These are phyloP conservation scores for Coemansia sp. DNA, from an alignment of 192 early-diverging fungal genomes.

Conservation along the genomic window DNA sequence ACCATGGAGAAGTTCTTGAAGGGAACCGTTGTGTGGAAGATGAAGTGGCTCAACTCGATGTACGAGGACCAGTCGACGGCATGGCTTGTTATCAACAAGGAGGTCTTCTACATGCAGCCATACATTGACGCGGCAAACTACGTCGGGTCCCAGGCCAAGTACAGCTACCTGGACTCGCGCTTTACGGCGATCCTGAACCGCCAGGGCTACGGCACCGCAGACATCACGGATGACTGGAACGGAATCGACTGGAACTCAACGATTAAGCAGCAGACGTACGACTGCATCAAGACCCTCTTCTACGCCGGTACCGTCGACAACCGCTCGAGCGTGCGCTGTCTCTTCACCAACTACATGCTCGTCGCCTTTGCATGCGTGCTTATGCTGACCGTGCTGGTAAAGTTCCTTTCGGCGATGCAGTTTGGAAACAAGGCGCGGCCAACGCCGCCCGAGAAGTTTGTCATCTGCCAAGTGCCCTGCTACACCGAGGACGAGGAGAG, in stretches of 20 bases:
- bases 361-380: slow-evolving; percentile 73
- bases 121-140: slow-evolving; percentile 48
- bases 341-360: slow-evolving; percentile 84
- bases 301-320: slow-evolving; percentile 81
- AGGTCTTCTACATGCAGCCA: slow-evolving; percentile 66
- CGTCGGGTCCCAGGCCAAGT: slow-evolving; percentile 33
- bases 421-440: slow-evolving; percentile 67
- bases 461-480: slow-evolving; percentile 94
- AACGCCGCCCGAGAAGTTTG: slow-evolving; percentile 90
- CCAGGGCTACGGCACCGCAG: slow-evolving; percentile 53
- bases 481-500: slow-evolving; percentile 93
- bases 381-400: slow-evolving; percentile 74
- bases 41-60: slow-evolving; percentile 56
- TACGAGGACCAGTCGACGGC: slow-evolving; percentile 49
- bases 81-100: slow-evolving; percentile 61
- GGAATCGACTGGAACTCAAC: slow-evolving; percentile 33
- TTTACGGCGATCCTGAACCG: slow-evolving; percentile 35
- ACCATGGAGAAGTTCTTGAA: slow-evolving; percentile 51
- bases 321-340: slow-evolving; percentile 69
- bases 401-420: slow-evolving; percentile 78
- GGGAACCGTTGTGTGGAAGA: slow-evolving; percentile 62
- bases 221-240: slow-evolving; percentile 42
- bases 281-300: slow-evolving; percentile 84
- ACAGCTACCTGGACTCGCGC: slow-evolving; percentile 56
- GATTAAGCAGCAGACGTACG: slow-evolving; percentile 41